Evolutionary conservation across 805 yeast species (phyloP).

Genomic region (Wickerhamomyces alni): DNA sequence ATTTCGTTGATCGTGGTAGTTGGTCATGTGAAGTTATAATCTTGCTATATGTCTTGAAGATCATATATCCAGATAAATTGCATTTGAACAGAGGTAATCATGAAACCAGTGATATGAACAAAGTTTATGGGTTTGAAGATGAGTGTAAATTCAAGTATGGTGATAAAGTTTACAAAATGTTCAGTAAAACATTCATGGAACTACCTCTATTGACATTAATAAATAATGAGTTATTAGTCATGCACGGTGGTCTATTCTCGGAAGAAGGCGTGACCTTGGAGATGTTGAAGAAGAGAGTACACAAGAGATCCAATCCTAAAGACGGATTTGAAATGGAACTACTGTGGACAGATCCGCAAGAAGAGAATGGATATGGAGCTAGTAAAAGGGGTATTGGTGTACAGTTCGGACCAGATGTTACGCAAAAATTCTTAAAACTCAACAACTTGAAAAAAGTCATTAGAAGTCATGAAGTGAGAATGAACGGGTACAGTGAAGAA

Average conservation of each 20-base stretch:
- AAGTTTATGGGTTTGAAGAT: slow-evolving; percentile 92
- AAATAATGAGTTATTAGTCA: slow-evolving; percentile 72
- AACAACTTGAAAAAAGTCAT: slow-evolving; percentile 76
- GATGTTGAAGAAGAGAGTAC: slow-evolving; percentile 65
- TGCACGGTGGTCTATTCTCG: slow-evolving; percentile 95
- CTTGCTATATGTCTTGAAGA: slow-evolving; percentile 67
- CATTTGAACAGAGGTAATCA: slow-evolving; percentile 92
- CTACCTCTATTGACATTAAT: slow-evolving; percentile 83
- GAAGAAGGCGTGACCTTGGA: slow-evolving; percentile 63
- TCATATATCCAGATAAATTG: slow-evolving; percentile 63
- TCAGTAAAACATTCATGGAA: slow-evolving; percentile 78
- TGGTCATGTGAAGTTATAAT: slow-evolving; percentile 98
- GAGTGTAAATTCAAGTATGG: slow-evolving; percentile 90
- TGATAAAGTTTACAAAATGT: slow-evolving; percentile 72
- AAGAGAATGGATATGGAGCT: slow-evolving; percentile 68
- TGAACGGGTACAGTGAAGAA: slow-evolving; percentile 83
- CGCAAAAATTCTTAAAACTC: slow-evolving; percentile 64
- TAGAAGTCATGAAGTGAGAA: slow-evolving; percentile 93
- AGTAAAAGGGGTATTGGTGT: slow-evolving; percentile 93
- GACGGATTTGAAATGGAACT: slow-evolving; percentile 95
- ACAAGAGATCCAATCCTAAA: slow-evolving; percentile 83
- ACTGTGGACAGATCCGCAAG: slow-evolving; percentile 96
- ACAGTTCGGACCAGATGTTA: slow-evolving; percentile 95
- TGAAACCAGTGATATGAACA: slow-evolving; percentile 95
- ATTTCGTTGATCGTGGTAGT: slow-evolving; percentile 95